Conservation (phyloP, 2,329 filamentous ascomycete genomes). For the Elsinoe arachidis region DNA sequence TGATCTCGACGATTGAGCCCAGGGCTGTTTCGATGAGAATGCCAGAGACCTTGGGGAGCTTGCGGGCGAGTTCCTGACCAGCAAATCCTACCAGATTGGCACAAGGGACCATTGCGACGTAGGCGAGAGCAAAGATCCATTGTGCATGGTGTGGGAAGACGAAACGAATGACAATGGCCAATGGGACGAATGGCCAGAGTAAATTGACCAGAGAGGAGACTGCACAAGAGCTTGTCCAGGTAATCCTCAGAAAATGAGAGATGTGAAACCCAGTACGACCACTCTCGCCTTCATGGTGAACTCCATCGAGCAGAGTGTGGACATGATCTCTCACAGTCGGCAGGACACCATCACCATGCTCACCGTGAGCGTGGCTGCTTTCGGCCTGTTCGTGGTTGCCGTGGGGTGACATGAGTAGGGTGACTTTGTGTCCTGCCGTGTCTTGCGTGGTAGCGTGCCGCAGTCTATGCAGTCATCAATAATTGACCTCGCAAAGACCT, state of each 20-base stretch:
- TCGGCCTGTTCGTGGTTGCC: not conserved
- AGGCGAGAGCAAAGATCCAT: constrained; percentile 40
- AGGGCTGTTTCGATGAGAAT: constrained; percentile 46
- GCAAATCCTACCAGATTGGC: constrained; percentile 51
- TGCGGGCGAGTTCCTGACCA: constrained; percentile 61
- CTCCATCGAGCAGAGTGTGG: constrained; percentile 3
- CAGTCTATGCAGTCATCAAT: not conserved
- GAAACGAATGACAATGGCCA: constrained; percentile 40
- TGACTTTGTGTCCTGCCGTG: not conserved
- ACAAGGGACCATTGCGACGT: constrained; percentile 43
- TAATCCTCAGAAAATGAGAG: constrained; percentile 35
- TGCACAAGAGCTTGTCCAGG: constrained; percentile 37
- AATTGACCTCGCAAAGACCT: not conserved
- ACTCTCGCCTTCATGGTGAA: constrained; percentile 40
- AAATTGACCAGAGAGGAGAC: constrained; percentile 41
- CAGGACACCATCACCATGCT: not conserved
- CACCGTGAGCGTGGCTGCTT: constrained; percentile 1
- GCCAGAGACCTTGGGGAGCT: constrained; percentile 64
- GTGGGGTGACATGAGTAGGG: constrained; percentile 2
- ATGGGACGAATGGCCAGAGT: constrained; percentile 42
- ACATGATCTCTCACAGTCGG: constrained; percentile 3
- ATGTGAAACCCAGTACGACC: constrained; percentile 38
- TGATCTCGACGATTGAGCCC: constrained; percentile 69
- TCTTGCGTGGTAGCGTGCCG: not conserved
- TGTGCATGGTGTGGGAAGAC: constrained; percentile 33